A percentile compares a stretch with the other conserved stretches of the same genome.
These are phyloP conservation scores for Cercospora brassicicola DNA, from an alignment of 2,329 filamentous ascomycete species.

Conservation along the genomic window DNA sequence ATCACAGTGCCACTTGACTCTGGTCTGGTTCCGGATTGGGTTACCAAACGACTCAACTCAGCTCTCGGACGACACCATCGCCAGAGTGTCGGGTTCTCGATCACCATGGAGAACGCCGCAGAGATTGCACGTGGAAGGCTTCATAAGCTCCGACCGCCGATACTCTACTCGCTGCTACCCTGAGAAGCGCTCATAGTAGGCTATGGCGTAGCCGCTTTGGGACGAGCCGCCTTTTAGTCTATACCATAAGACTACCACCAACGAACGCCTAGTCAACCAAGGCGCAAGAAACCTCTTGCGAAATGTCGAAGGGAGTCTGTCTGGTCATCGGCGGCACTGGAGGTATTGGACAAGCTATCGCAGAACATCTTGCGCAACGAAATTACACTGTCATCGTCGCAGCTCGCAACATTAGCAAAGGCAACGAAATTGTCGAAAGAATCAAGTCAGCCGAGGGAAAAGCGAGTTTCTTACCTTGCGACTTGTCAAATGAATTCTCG, in stretches of 20 bases:
- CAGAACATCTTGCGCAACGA: neutral
- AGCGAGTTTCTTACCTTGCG: neutral
- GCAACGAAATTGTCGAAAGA: neutral
- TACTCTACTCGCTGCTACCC: neutral
- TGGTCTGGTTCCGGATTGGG: neutral
- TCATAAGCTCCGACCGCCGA: neutral
- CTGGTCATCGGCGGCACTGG: neutral
- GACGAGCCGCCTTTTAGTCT: neutral
- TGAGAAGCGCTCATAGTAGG: neutral
- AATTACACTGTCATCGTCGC: neutral
- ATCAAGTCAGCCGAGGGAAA: neutral
- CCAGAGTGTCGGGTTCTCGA: neutral
- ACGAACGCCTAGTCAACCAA: neutral
- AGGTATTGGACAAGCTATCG: neutral
- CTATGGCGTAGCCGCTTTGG: neutral
- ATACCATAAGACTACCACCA: neutral
- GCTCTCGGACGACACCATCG: neutral
- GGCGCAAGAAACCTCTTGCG: neutral
- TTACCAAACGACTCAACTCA: neutral
- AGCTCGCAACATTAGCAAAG: neutral
- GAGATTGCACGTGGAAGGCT: neutral
- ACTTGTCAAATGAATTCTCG: neutral
- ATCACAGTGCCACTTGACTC: neutral
- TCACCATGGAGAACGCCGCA: neutral
- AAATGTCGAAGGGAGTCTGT: neutral